Conservation (phyloP, 768 basidiomycete species). For the Galerina marginata region DNA sequence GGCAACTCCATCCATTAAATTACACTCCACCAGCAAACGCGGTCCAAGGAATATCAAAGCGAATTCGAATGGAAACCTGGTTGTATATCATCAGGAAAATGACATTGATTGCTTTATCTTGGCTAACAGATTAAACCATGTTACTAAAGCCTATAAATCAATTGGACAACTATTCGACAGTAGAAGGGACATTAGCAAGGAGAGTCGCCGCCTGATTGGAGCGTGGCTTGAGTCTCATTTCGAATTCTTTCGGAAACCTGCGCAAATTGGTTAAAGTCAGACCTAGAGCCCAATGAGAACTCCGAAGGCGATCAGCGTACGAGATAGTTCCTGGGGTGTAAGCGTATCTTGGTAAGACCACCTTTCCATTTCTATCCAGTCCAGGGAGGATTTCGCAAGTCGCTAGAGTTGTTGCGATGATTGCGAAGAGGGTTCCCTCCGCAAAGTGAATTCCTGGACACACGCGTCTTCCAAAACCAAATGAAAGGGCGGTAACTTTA, state of each 20-base stretch:
- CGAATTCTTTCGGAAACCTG: slow-evolving; percentile 30
- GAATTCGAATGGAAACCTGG: too few relatives aligned
- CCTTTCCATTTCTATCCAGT: slow-evolving; percentile 31
- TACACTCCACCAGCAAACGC: too few relatives aligned
- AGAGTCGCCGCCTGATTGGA: slow-evolving; percentile 24
- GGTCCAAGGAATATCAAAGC: too few relatives aligned
- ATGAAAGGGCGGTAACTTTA: slow-evolving; percentile 41
- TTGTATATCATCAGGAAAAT: too few relatives aligned
- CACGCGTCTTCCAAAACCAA: slow-evolving; percentile 47
- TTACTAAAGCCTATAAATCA: too few relatives aligned
- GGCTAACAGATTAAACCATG: too few relatives aligned
- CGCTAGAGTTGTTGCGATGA: slow-evolving; percentile 36
- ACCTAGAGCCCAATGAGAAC: background rate
- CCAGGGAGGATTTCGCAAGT: slow-evolving; percentile 38
- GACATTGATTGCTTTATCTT: too few relatives aligned
- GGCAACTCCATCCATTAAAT: too few relatives aligned
- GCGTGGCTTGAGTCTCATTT: slow-evolving; percentile 24
- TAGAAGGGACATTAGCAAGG: slow-evolving; percentile 21
- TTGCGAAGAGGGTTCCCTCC: slow-evolving; percentile 32
- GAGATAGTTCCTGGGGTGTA: slow-evolving; percentile 24
- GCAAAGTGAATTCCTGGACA: slow-evolving; percentile 48
- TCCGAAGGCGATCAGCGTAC: slow-evolving; percentile 24
- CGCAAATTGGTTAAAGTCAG: background rate
- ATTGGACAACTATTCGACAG: slow-evolving; percentile 1
- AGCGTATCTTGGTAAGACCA: slow-evolving; percentile 24